Evolutionary conservation across 805 yeast genomes (phyloP), one percentile per base, ranked within the genome.

Genomic region (Ogataea sp.): DNA sequence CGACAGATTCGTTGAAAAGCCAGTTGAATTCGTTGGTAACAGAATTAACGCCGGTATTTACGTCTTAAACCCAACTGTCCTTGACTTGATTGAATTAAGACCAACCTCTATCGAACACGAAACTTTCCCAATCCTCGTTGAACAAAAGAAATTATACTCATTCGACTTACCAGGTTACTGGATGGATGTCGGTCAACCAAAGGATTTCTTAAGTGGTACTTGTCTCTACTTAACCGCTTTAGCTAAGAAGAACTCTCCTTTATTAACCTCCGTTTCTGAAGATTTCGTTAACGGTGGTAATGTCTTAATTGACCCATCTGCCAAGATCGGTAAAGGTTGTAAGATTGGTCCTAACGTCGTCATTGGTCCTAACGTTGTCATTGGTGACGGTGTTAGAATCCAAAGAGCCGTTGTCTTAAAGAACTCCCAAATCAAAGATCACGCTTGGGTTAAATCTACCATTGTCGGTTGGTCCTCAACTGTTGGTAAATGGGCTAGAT

Each of bases 181-280:
- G 99, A 93, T 93, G 98, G 99, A 93, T 68, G 97, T 93, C 53
- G 99, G 99, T 68, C 99, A 93, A 75, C 99, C 99, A 77, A 93
- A 90, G 79, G 99, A 93, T 70, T 93, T 88, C 81, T 70, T 93
- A 50, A 80, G 96, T 44, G 99, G 99, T 67, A 86, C 97, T 57
- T 80, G 88, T 54, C 73, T 90, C 49, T 93, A 89, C 76, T 75
- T 93, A 65, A 75, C 83, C 63, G 82, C 97, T 41, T 70, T 88
- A 60, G 66, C 90, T 55, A 83, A 83, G 78, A 86, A 81, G 69
- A 61, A 69, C 52, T 84, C 96, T 48, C 75, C 75, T 54, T 61
- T 69, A 51, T 78, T 89, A 61, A 75, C 80, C 45, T 59, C 75
- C 37, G 58, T 70, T 47, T 59, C 65, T 42, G 90, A 78, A 62